Evolutionary conservation across 768 basidiomycete species (phyloP).

Genomic region (Pholiota molesta): DNA sequence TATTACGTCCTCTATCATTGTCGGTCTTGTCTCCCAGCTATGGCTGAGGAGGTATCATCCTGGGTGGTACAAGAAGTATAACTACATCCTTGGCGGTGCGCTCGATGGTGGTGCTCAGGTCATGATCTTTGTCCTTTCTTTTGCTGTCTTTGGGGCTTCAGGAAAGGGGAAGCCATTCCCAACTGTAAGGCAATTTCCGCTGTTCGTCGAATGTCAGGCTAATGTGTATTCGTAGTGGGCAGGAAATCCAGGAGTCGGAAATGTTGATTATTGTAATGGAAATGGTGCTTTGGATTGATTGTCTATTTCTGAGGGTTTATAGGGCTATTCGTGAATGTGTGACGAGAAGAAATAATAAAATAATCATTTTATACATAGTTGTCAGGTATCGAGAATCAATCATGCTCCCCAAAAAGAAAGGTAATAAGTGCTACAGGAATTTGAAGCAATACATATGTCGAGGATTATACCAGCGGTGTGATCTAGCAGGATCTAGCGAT

Average conservation of each 20-base stretch:
- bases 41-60: constrained; percentile 62
- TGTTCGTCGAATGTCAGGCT: too few relatives aligned
- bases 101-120: constrained; percentile 68
- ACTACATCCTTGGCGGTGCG: constrained; percentile 69
- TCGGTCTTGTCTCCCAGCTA: constrained; percentile 61
- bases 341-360: too few relatives aligned
- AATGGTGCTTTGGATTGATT: constrained; percentile 52
- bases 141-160: constrained; percentile 65
- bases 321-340: too few relatives aligned
- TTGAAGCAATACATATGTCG: too few relatives aligned
- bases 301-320: background rate
- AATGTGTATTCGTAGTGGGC: constrained; percentile 42
- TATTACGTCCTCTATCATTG: constrained; percentile 46
- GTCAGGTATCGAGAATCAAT: too few relatives aligned
- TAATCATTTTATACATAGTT: too few relatives aligned
- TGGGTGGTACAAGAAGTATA: constrained; percentile 69
- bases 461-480: too few relatives aligned
- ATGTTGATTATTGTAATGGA: constrained; percentile 63
- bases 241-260: constrained; percentile 54
- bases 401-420: too few relatives aligned
- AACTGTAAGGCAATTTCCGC: constrained; percentile 23
- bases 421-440: too few relatives aligned
- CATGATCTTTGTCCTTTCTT: constrained; percentile 65
- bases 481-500: too few relatives aligned
- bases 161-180: constrained; percentile 55